A percentile compares a stretch with the other conserved stretches of the same genome.
Evolutionary conservation across 2,329 filamentous ascomycete genomes (phyloP).

Genomic region (Phaeosphaeriaceae sp.): DNA sequence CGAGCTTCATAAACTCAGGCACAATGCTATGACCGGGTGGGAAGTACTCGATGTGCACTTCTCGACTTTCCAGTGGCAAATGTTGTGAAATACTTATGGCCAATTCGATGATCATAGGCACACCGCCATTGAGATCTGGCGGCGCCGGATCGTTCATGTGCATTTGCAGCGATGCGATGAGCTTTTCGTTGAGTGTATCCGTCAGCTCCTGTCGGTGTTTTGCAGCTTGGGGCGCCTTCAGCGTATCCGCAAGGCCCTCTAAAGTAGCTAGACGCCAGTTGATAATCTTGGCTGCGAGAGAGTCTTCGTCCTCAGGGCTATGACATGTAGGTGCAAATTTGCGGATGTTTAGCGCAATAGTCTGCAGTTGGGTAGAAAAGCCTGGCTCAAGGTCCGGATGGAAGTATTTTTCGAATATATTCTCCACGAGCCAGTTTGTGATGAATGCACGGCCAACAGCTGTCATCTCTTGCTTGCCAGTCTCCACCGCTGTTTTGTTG

Average conservation of each 20-base stretch:
- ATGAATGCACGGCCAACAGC: constrained; percentile 90
- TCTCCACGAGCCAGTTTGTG: constrained; percentile 86
- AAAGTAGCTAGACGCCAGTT: constrained; percentile 93
- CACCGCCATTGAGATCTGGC: constrained; percentile 82
- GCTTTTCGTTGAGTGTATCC: constrained; percentile 66
- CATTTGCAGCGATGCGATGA: constrained; percentile 73
- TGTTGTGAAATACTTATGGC: constrained; percentile 86
- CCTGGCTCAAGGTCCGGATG: constrained; percentile 82
- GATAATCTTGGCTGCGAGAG: constrained; percentile 83
- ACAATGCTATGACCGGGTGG: constrained; percentile 75
- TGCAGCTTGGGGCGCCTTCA: constrained; percentile 69
- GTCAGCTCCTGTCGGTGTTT: constrained; percentile 68
- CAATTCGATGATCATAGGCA: constrained; percentile 91
- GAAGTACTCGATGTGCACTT: constrained; percentile 87
- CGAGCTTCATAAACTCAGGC: constrained; percentile 82
- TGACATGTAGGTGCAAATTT: constrained; percentile 73
- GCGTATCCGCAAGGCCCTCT: constrained; percentile 78
- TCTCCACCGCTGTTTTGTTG: constrained; percentile 82
- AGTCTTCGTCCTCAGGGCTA: constrained; percentile 87
- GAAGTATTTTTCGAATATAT: constrained; percentile 90
- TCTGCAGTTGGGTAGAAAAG: constrained; percentile 80
- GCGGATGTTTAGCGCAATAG: constrained; percentile 86
- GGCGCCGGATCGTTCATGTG: constrained; percentile 79
- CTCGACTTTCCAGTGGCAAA: constrained; percentile 86
- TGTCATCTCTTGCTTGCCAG: constrained; percentile 97